Base-by-base conservation (phyloP, 2,329 filamentous ascomycete genomes). In the Neurospora sp. region DNA sequence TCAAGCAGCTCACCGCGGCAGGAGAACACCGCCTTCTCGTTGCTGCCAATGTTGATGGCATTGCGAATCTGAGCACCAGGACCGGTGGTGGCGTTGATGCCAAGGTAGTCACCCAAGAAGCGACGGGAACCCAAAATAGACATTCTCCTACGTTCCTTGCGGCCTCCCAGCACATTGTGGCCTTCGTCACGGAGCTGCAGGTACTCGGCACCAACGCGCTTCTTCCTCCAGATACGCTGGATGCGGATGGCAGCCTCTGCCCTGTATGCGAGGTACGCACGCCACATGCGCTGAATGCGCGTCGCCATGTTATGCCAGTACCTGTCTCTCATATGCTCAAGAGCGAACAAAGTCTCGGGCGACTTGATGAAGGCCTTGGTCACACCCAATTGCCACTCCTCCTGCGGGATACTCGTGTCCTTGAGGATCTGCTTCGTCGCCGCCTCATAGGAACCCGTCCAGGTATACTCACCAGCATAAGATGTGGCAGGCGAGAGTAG, bases 301-400 rank as follows among this genome's bases (percentile, higher is more conserved):
- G 95, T 97, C 3, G 96, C 96, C 96, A 99, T 98, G 82, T 98
- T 99, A 81, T 98, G 95, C 95, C 95, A 98, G 81, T 98, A 99
- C 70, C 92, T 87, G 79, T 99, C 96, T 78, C 96, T 89, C 95
- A 99, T 98, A 70, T 96, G 94, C 80, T 99, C 96, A 11, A 99
- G 84, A 2, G 96, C 96, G 77, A 99, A 99, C 1, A 99, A 83
- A 0, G 96, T 99, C 81, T 99, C 96, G 0, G 96, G 96, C 0
- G 96, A 94, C 81, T 99, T 98, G 83, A 99, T 97, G 77, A 99
- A 99, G 4, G 93, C 95, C 81, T 98, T 99, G 0, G 92, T 95
- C 5, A 96, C 92, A 82, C 96, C 96, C 86, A 99, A 92, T 81
- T 99, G 96, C 85, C 93, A 98, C 79, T 99, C 96, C 76, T 98